Percentiles rank a stretch among this genome's conserved stretches.
phyloP scores from a whole-genome alignment of 371 early-diverging fungal species.

The Mucor lusitanicus region DNA sequence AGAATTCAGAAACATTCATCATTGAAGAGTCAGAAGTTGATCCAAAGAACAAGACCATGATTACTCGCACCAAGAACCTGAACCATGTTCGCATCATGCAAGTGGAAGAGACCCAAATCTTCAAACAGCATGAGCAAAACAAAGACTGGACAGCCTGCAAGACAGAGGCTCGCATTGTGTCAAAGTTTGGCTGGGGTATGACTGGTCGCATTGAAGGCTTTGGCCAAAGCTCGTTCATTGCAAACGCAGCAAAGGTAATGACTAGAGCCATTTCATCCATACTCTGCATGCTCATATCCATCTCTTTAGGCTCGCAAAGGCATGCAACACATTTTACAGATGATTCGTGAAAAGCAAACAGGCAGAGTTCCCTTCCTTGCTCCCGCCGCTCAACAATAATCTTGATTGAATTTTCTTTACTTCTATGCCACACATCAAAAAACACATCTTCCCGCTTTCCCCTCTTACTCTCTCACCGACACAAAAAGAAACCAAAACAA shows the following conservation, averaged over 20 bases:
- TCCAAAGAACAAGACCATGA: slow-evolving; percentile 74
- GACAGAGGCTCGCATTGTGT: slow-evolving; percentile 85
- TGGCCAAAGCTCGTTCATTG: slow-evolving; percentile 85
- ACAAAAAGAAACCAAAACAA: neutral
- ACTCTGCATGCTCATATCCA: neutral
- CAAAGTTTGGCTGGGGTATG: slow-evolving; percentile 88
- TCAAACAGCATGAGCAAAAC: slow-evolving; percentile 58
- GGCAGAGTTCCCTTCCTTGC: slow-evolving; percentile 14
- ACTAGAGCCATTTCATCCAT: neutral
- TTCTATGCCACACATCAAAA: neutral
- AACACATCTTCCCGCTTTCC: neutral
- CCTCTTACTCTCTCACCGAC: neutral
- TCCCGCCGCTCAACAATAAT: neutral
- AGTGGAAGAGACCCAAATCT: slow-evolving; percentile 89
- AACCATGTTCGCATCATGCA: slow-evolving; percentile 92
- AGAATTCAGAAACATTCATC: slow-evolving; percentile 76
- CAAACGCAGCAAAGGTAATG: slow-evolving; percentile 75
- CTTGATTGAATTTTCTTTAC: neutral
- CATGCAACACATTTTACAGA: slow-evolving; percentile 85
- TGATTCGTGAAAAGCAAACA: slow-evolving; percentile 64
- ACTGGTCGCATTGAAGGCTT: slow-evolving; percentile 83
- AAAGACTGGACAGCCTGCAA: slow-evolving; percentile 72
- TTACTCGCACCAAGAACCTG: slow-evolving; percentile 84
- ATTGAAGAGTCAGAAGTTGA: slow-evolving; percentile 89
- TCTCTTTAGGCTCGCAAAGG: slow-evolving; percentile 76